Conservation (phyloP, 768 basidiomycete genomes). For the Agrocybe praecox region DNA sequence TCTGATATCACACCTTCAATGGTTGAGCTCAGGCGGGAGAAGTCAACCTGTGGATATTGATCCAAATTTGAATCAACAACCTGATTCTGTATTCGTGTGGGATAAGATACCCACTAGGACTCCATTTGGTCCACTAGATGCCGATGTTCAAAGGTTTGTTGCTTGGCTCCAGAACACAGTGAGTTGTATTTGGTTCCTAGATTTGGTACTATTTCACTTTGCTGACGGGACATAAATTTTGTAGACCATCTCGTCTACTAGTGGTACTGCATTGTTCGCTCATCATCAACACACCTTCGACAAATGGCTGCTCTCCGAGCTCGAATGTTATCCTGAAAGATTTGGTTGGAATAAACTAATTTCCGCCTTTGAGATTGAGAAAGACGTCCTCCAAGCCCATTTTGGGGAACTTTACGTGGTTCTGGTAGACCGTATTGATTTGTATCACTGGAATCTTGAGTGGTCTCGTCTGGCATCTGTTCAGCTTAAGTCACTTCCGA, state of each 20-base stretch:
- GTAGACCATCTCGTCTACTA: no score
- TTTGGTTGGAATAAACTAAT: not conserved
- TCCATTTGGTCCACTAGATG: not conserved
- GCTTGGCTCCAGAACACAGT: not conserved
- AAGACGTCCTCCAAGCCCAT: not conserved
- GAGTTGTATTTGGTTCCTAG: not conserved
- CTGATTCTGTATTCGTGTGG: not conserved
- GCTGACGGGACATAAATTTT: no score
- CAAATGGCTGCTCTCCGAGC: not conserved
- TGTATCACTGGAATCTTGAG: not conserved
- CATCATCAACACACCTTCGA: not conserved
- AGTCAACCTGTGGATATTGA: not conserved
- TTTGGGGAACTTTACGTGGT: not conserved
- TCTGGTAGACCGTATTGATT: not conserved
- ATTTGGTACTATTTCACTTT: no score
- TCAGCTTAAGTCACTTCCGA: not conserved
- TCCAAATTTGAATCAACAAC: not conserved
- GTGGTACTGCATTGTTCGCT: not conserved
- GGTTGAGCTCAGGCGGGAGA: not conserved
- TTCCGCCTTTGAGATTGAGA: not conserved
- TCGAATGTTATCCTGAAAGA: not conserved
- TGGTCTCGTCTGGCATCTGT: not conserved
- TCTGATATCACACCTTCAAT: not conserved
- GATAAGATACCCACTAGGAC: not conserved
- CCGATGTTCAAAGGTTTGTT: not conserved